Evolutionary conservation across 257 asterid genomes (phyloP), one percentile per base, ranked within the genome.

Genomic region (Avicennia marina): DNA sequence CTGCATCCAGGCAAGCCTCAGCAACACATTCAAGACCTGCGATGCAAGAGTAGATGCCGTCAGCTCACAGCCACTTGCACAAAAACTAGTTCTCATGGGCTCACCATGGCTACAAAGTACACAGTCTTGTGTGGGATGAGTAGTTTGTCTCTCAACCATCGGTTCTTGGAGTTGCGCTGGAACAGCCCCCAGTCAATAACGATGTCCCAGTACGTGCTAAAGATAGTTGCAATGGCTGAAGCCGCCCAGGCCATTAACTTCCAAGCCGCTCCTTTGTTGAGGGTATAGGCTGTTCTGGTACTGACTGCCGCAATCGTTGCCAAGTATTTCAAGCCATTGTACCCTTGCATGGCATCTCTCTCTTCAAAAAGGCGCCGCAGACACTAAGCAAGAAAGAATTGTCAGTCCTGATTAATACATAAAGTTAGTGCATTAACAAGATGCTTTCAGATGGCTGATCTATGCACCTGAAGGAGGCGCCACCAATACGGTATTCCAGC

Each of bases 1-100:
- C 51, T 85, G 94, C 72, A 85, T 71, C 94, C 94, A 85, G 1
- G 81, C 94, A 26, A 85, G 27, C 61, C 94, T 81, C 67, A 85
- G 48, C 36, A 81, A 4, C 11, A 77, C 75, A 33, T 81, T 70
- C 61, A 81, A 9, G 18, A 72, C 72, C 90, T 81, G 69, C 69
- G 62, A 24, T 7, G 17, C 6, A 29, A 51, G 12, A 27, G 39
- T 4, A n/a, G 25, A 54, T n/a, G 25, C 21, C 29, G 58, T 65
- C 39, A 48, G 12, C 8, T 32, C 11, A 31, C 9, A 9, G 11
- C 10, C 25, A 21, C 15, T 27, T 3, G 11, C 12, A 11, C 22
- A 32, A 11, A 22, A 31, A 20, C 16, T 13, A 36, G 19, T 21
- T 26, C 56, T 11, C 12, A 12, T 18, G 25, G 12, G 48, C 79